Conservation (phyloP, 2,329 filamentous ascomycete species). For the Xenoacremonium recifei region DNA sequence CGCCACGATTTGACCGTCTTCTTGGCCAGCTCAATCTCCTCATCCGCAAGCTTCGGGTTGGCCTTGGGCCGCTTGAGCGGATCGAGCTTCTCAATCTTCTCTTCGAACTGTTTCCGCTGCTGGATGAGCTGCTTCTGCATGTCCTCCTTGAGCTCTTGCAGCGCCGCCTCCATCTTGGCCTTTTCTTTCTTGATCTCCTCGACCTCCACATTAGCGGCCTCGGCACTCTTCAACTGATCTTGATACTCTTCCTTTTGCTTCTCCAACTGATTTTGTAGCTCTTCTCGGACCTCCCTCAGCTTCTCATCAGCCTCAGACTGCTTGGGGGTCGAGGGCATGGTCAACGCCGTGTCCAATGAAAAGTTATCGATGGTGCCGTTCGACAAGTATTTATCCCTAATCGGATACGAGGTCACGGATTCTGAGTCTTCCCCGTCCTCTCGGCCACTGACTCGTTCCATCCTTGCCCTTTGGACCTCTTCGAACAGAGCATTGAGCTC, state of each 20-base stretch:
- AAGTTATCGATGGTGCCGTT: conserved; percentile 95
- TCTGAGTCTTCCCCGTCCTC: conserved; percentile 89
- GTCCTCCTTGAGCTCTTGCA: conserved; percentile 76
- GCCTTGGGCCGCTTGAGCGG: conserved; percentile 60
- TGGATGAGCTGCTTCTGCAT: conserved; percentile 84
- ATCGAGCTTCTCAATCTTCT: conserved; percentile 75
- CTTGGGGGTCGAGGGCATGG: conserved; percentile 89
- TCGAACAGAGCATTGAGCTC: conserved; percentile 93
- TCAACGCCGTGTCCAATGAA: conserved; percentile 89
- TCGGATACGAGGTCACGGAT: conserved; percentile 81
- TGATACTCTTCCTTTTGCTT: conserved; percentile 81
- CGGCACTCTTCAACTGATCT: conserved; percentile 72
- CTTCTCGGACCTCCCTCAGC: conserved; percentile 72
- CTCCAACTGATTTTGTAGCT: conserved; percentile 80
- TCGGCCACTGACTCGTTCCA: conserved; percentile 67
- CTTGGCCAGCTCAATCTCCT: conserved; percentile 70
- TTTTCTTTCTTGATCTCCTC: conserved; percentile 85
- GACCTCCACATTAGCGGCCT: conserved; percentile 73
- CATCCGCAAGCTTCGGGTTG: conserved; percentile 64
- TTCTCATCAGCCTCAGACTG: conserved; percentile 74
- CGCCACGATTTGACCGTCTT: conserved; percentile 73
- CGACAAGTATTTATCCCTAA: conserved; percentile 93
- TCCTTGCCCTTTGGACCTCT: conserved; percentile 85
- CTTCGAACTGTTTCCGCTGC: conserved; percentile 82
- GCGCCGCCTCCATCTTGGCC: conserved; percentile 76